Base-by-base conservation (phyloP, 2,329 filamentous ascomycete genomes). In the Decorospora gaudefroyi region DNA sequence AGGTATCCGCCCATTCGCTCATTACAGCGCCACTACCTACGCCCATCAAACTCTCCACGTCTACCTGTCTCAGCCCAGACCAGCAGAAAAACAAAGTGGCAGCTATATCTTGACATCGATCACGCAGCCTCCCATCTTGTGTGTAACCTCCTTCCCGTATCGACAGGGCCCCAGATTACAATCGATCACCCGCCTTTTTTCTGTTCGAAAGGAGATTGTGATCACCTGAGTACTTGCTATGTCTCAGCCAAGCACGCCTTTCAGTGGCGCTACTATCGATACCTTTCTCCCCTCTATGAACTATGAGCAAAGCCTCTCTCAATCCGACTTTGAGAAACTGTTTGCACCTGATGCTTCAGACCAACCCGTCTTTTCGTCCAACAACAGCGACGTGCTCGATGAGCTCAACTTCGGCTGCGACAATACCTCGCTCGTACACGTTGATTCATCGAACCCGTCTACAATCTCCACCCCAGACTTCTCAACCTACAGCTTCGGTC, bases 21-120 rank as follows among this genome's bases (percentile, higher is more conserved):
- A 42, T 25, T 32, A 16, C 37, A 36, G 35, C 43, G 47, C 41
- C 46, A 44, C 39, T 29, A 18, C 13, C 27, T 40, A 35, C 10
- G 29, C 30, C 33, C 17, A 37, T 22, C 49, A 52, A 49, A 51
- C 44, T 27, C 21, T 40, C 35, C 29, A 21, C 26, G 29, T 25
- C 48, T 6, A 36, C 26, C 7, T 61, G 61, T 65, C 54, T 64
- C 57, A 62, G 59, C 58, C 21, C 36, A 41, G 49, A 32, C 50
- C 51, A 44, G 17, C 16, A 15, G 17, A 37, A 55, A 51, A 48
- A 36, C 13, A 35, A 44, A 38, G 26, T 28, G 16, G 31, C 21
- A 21, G 34, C 43, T 66, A 64, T 64, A 66, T 64, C 53, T 58
- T 46, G 34, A 38, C 34, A 39, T 34, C 37, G 31, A 26, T 38